phyloP scores from a whole-genome alignment of 1,284 basidiomycete species.

The Trichosporon inkin region DNA sequence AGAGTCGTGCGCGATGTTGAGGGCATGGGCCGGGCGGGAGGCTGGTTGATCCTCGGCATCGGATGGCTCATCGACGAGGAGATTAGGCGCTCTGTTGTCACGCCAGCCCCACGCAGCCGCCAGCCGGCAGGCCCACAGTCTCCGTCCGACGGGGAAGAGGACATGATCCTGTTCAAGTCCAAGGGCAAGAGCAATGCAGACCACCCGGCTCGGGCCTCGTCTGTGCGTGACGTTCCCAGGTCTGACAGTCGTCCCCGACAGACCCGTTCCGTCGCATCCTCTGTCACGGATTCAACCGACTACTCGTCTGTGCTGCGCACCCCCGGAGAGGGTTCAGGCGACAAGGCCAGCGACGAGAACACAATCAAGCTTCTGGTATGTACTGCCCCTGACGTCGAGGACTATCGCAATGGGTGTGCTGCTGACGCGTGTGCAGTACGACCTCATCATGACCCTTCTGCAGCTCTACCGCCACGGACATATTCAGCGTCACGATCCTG shows the following conservation, averaged over 20 bases:
- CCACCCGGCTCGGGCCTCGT: neutral
- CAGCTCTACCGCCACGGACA: conserved; percentile 43
- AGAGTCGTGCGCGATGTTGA: conserved; percentile 40
- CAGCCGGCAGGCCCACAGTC: neutral
- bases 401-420: neutral
- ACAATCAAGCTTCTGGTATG: conserved; percentile 35
- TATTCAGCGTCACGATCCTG: conserved; percentile 42
- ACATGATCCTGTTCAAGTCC: conserved; percentile 18
- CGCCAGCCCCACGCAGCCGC: neutral
- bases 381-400: neutral
- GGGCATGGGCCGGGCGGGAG: conserved; percentile 43
- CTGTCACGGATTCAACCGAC: neutral
- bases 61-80: conserved; percentile 39
- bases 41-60: conserved; percentile 43
- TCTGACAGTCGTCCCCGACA: neutral
- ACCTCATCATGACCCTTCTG: conserved; percentile 38
- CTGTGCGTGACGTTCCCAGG: neutral
- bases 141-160: conserved; percentile 13
- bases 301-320: conserved; percentile 19
- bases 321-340: conserved; percentile 16
- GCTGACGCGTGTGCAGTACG: conserved; percentile 26
- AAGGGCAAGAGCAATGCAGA: conserved; percentile 18
- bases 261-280: neutral
- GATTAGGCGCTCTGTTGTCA: neutral
- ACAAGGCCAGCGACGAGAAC: conserved; percentile 1